phyloP scores from a whole-genome alignment of 768 basidiomycete species.

The Jaapia argillacea region DNA sequence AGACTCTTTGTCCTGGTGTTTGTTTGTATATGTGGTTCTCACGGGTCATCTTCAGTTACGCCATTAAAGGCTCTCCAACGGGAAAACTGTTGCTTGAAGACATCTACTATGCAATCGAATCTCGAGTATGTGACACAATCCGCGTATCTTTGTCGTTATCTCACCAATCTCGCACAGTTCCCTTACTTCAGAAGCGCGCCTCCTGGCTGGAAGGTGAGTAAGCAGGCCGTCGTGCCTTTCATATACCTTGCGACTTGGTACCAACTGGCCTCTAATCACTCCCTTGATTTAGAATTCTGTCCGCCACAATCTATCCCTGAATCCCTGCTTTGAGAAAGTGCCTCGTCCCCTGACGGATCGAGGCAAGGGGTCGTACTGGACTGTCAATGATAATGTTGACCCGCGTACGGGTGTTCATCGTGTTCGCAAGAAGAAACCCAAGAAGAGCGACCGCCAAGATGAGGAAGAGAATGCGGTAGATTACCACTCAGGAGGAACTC shows the following conservation, averaged over 20 bases:
- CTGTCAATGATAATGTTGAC: slow-evolving; percentile 83
- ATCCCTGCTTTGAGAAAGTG: slow-evolving; percentile 87
- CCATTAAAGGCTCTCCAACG: slow-evolving; percentile 86
- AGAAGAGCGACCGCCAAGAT: slow-evolving; percentile 38
- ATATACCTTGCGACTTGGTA: no score
- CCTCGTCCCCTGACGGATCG: slow-evolving; percentile 86
- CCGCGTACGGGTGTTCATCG: slow-evolving; percentile 85
- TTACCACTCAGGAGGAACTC: slow-evolving; percentile 43
- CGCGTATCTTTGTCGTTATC: not conserved
- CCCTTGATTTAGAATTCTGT: slow-evolving; percentile 62
- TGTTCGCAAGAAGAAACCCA: slow-evolving; percentile 78
- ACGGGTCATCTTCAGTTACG: slow-evolving; percentile 44
- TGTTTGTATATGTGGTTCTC: slow-evolving; percentile 2
- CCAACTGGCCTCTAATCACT: not conserved
- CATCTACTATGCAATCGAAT: slow-evolving; percentile 88
- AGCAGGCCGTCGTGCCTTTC: not conserved
- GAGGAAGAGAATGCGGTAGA: slow-evolving; percentile 54
- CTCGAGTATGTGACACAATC: slow-evolving; percentile 42
- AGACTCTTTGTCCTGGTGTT: slow-evolving; percentile 1
- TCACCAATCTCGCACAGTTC: slow-evolving; percentile 37
- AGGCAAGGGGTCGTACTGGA: slow-evolving; percentile 90
- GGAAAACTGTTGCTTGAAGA: slow-evolving; percentile 81
- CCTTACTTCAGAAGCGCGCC: slow-evolving; percentile 84
- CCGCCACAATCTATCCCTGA: slow-evolving; percentile 82
- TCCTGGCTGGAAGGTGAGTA: slow-evolving; percentile 84